Conservation (phyloP, 345 rosid species). For the Mercurialis annua region DNA sequence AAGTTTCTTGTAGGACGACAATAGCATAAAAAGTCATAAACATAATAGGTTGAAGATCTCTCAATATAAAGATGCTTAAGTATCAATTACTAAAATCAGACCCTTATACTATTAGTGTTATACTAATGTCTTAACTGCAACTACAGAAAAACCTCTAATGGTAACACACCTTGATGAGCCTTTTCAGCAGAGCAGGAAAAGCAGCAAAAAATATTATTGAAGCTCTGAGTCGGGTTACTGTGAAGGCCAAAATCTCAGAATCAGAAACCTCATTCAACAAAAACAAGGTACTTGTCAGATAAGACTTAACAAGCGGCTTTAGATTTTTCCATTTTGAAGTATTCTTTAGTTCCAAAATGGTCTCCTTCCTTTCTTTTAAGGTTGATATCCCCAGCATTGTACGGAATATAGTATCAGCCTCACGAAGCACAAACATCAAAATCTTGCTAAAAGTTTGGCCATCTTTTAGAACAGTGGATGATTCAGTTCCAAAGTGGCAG, state of each 20-base stretch:
- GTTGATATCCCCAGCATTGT: slow-evolving; percentile 56
- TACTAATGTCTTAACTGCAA: neutral
- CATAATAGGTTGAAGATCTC: neutral
- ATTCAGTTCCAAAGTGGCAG: slow-evolving; percentile 63
- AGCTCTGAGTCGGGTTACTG: slow-evolving; percentile 53
- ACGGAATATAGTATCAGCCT: slow-evolving; percentile 60
- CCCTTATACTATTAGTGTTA: neutral
- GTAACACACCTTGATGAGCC: slow-evolving; percentile 65
- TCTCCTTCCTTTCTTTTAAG: slow-evolving; percentile 50
- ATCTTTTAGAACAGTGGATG: slow-evolving; percentile 39
- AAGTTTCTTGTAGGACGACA: slow-evolving; percentile 7
- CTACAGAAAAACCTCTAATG: neutral
- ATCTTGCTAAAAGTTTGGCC: slow-evolving; percentile 48
- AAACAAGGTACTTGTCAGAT: slow-evolving; percentile 64
- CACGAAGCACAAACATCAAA: slow-evolving; percentile 56
- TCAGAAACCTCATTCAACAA: slow-evolving; percentile 65
- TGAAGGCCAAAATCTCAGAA: slow-evolving; percentile 53
- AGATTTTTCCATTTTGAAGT: slow-evolving; percentile 60
- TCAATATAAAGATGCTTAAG: neutral
- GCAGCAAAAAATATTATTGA: slow-evolving; percentile 54
- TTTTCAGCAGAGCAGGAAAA: slow-evolving; percentile 56
- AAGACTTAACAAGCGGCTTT: slow-evolving; percentile 73
- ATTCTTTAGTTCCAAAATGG: slow-evolving; percentile 61
- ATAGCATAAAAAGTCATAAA: neutral
- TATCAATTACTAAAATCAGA: neutral